Evolutionary conservation across 257 asterid species (phyloP), one percentile per base, ranked within the genome.

Genomic region (Solanum paucissectum): DNA sequence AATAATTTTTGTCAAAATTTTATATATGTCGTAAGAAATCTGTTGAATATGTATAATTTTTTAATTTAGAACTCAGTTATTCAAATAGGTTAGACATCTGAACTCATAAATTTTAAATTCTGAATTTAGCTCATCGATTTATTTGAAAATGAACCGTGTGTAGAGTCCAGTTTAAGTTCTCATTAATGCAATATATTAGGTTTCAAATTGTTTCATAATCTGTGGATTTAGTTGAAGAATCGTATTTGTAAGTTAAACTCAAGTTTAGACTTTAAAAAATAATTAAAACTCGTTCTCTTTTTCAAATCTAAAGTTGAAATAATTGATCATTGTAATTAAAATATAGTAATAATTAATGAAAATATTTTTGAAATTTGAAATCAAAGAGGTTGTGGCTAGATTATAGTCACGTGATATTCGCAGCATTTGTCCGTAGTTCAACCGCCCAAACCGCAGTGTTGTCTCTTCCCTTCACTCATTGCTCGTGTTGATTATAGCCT

Each of bases 361-460:
- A 27, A 68, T 68, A 12, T 27, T 6, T 68, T 32, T 29, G 2
- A 69, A 69, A 69, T 69, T 69, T 32, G 40, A 71, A 71, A 71
- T 71, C 7, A 7, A 71, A 14, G 66, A 27, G 23, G 2, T 25
- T 71, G 3, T 12, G 36, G 32, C 32, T 21, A 33, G 33, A 38
- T 7, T 82, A 25, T 33, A 11, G 83, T 83, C 88, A 84, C 86
- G 84, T 89, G 91, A 72, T 60, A 16, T 84, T 20, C 52, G n/a
- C 55, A 27, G 74, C 58, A 71, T 18, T 52, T 68, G 46, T 83
- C 87, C 77, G 52, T 27, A 46, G 85, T 12, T 27, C 27, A 81
- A 81, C 85, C 85, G 68, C 25, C 85, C 42, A 81, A 81, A 81
- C 68, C 68, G 85, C 29, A 16, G 2, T 29, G 42, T 29, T 16